Conservation (phyloP, 257 asterid species). For the Fraxinus cuspidata region DNA sequence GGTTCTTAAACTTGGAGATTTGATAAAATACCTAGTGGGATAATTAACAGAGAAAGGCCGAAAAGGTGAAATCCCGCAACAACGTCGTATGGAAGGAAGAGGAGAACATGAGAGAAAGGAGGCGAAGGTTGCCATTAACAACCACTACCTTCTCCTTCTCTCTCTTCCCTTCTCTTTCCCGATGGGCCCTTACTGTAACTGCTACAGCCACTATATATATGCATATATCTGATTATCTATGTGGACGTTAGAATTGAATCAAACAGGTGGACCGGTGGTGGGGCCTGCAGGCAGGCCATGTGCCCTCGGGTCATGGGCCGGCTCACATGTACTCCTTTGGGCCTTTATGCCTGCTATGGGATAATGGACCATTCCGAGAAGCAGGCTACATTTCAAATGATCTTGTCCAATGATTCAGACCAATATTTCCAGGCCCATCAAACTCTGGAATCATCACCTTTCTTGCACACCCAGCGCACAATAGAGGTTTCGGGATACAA, state of each 20-base stretch:
- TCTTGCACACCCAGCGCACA: constrained; percentile 23
- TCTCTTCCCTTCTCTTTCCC: constrained; percentile 30
- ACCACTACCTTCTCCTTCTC: constrained; percentile 38
- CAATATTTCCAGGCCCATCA: constrained; percentile 1
- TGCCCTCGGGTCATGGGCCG: no score
- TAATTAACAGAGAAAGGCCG: constrained; percentile 25
- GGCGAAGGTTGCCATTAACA: constrained; percentile 78
- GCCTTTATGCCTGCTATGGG: no score
- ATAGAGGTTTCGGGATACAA: constrained; percentile 25
- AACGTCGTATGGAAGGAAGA: constrained; percentile 26
- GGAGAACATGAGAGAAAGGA: constrained; percentile 46
- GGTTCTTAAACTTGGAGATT: constrained; percentile 29
- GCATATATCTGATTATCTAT: no score
- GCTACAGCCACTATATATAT: constrained; percentile 10
- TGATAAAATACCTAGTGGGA: constrained; percentile 13
- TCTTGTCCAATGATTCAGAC: neutral
- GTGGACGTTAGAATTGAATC: no score
- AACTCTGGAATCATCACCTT: neutral
- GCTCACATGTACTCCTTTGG: no score
- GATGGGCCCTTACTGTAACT: constrained; percentile 25
- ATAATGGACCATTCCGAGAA: neutral
- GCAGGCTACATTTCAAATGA: neutral
- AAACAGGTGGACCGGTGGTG: no score
- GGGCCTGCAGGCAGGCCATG: no score
- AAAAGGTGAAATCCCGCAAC: constrained; percentile 14